Percentiles rank a stretch among this genome's conserved stretches.
These are phyloP conservation scores for Nicotiana otophora DNA, from an alignment of 257 asterid genomes.

Conservation along the genomic window DNA sequence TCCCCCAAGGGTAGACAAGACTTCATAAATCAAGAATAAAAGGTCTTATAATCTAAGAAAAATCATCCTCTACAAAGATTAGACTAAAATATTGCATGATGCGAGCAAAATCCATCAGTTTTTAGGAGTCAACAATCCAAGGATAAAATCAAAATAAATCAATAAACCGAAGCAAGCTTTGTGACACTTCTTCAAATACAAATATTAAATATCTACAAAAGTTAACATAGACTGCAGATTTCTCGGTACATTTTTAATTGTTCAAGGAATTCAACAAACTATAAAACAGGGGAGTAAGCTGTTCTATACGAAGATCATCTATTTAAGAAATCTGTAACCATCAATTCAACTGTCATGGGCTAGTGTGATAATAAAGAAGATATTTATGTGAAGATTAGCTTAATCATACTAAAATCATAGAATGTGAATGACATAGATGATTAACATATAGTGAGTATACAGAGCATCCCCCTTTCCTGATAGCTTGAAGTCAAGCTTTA, in stretches of 20 bases:
- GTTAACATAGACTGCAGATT: too few relatives aligned
- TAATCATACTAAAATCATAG: not conserved
- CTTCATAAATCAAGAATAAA: not conserved
- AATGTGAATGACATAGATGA: not conserved
- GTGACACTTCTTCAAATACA: not conserved
- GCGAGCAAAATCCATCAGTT: not conserved
- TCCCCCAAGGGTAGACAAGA: not conserved
- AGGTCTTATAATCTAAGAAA: too few relatives aligned
- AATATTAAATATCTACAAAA: too few relatives aligned
- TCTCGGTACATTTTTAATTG: too few relatives aligned
- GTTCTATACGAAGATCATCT: too few relatives aligned
- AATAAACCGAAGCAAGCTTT: not conserved
- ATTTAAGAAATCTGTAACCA: not conserved
- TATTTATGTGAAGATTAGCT: not conserved
- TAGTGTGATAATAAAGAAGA: not conserved
- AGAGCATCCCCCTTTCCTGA: not conserved
- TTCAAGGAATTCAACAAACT: too few relatives aligned
- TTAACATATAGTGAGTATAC: not conserved
- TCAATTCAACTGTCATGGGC: not conserved
- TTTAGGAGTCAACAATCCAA: not conserved
- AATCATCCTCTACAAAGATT: too few relatives aligned
- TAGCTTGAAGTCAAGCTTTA: not conserved
- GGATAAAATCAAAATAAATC: not conserved
- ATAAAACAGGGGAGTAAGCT: not conserved
- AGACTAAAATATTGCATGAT: not conserved